Percentiles rank a stretch among this genome's conserved stretches.
phyloP scores from a whole-genome alignment of 1,284 basidiomycete genomes.

The Puccinia hordei region DNA sequence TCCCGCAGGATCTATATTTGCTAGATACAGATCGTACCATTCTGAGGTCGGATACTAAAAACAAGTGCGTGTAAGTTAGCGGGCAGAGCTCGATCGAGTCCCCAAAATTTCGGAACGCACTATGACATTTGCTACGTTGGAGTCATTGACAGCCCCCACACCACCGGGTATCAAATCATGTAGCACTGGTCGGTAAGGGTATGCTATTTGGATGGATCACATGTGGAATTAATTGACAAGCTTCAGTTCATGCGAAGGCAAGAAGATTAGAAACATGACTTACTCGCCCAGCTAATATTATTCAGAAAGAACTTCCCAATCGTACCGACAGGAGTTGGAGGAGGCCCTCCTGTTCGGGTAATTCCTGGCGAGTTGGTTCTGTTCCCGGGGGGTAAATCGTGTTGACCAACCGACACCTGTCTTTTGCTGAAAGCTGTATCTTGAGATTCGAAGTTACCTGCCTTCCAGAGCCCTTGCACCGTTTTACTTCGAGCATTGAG shows the following conservation, averaged over 20 bases:
- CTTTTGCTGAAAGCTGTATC: not conserved
- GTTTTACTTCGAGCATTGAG: no score
- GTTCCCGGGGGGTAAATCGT: not conserved
- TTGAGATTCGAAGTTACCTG: not conserved
- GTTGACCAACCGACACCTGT: not conserved
- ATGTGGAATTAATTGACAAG: not conserved
- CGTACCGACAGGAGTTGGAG: slow-evolving; percentile 26
- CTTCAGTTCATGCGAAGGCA: not conserved
- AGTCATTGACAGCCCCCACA: slow-evolving; percentile 13
- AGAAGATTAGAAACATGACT: not conserved
- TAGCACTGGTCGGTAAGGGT: slow-evolving; percentile 42
- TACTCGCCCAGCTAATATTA: slow-evolving; percentile 38
- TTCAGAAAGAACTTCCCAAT: slow-evolving; percentile 38
- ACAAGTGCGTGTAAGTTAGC: not conserved
- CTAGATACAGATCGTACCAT: slow-evolving; percentile 50
- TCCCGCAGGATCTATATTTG: slow-evolving; percentile 18
- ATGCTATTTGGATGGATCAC: not conserved
- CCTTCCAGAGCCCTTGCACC: not conserved
- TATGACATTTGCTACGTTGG: slow-evolving; percentile 38
- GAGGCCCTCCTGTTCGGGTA: not conserved
- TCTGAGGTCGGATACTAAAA: slow-evolving; percentile 33
- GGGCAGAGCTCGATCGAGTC: not conserved
- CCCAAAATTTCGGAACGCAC: not conserved
- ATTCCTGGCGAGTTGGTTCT: not conserved
- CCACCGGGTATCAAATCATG: slow-evolving; percentile 43